phyloP scores from a whole-genome alignment of 306 rosid species.

The Quercus glauca region DNA sequence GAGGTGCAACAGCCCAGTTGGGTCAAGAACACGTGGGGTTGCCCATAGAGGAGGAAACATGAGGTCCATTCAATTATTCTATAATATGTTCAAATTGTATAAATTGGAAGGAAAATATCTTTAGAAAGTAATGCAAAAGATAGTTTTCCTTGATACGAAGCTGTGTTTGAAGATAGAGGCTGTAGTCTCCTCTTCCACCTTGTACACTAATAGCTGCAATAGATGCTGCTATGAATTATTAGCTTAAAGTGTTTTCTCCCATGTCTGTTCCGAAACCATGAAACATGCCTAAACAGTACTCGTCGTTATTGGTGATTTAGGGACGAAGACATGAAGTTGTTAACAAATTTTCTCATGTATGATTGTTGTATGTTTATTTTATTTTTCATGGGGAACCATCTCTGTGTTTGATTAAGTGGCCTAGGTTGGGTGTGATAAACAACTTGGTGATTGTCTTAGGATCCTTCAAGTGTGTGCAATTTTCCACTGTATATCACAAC shows the following conservation, averaged over 20 bases:
- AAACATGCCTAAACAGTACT: not conserved
- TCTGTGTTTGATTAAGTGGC: no score
- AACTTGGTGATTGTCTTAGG: no score
- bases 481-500: no score
- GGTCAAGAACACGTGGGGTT: conserved; percentile 29
- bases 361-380: not conserved
- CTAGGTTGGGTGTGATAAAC: no score
- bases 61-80: conserved; percentile 37
- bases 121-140: conserved; percentile 25
- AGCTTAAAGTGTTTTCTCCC: conserved; percentile 6
- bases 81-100: conserved; percentile 46
- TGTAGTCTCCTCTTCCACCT: conserved; percentile 26
- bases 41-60: conserved; percentile 29
- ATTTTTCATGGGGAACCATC: not conserved
- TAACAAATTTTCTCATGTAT: not conserved
- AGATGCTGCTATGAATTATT: conserved; percentile 31
- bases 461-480: no score
- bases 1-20: conserved; percentile 33
- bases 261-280: conserved; percentile 32
- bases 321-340: not conserved
- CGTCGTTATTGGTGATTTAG: not conserved
- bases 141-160: conserved; percentile 39
- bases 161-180: conserved; percentile 37
- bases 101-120: conserved; percentile 24
- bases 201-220: conserved; percentile 47